A percentile compares a stretch with the other conserved stretches of the same genome.
These are phyloP conservation scores for Botryotinia narcissicola DNA, from an alignment of 2,329 filamentous ascomycete species.

Conservation along the genomic window DNA sequence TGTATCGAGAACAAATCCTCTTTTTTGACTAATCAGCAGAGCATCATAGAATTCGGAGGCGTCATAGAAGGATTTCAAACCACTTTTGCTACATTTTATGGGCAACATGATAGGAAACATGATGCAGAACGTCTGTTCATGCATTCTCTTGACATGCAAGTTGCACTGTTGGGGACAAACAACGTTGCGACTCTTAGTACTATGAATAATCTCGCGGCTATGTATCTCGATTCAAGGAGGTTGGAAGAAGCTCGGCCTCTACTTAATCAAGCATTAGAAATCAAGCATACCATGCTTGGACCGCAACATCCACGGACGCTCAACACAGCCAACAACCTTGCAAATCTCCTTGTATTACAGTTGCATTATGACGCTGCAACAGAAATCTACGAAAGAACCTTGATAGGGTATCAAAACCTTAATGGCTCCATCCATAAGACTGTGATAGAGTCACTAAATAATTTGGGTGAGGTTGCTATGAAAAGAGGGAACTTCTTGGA, in stretches of 20 bases:
- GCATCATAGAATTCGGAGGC: conserved; percentile 19
- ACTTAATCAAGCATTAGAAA: conserved; percentile 12
- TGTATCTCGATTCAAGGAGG: conserved; percentile 34
- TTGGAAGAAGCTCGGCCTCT: conserved; percentile 32
- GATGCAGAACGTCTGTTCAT: conserved; percentile 28
- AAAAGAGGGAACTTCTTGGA: conserved; percentile 2
- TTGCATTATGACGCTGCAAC: conserved; percentile 29
- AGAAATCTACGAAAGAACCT: conserved; percentile 22
- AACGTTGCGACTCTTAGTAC: conserved; percentile 21
- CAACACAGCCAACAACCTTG: conserved; percentile 32
- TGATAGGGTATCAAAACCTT: conserved; percentile 20
- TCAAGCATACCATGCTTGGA: conserved; percentile 17
- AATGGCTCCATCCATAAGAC: conserved; percentile 20
- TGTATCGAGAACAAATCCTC: conserved; percentile 6
- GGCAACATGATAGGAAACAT: conserved; percentile 7
- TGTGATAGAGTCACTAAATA: conserved; percentile 19
- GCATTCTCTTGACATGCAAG: conserved; percentile 20
- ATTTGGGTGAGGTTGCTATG: conserved; percentile 18
- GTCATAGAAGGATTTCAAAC: conserved; percentile 8
- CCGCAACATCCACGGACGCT: conserved; percentile 27
- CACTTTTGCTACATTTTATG: conserved; percentile 21
- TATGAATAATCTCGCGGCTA: conserved; percentile 35
- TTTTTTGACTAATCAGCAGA: conserved; percentile 10
- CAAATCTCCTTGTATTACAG: conserved; percentile 33
- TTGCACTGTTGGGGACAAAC: conserved; percentile 15